phyloP scores from a whole-genome alignment of 75 land plant genomes.

The Picea glauca region DNA sequence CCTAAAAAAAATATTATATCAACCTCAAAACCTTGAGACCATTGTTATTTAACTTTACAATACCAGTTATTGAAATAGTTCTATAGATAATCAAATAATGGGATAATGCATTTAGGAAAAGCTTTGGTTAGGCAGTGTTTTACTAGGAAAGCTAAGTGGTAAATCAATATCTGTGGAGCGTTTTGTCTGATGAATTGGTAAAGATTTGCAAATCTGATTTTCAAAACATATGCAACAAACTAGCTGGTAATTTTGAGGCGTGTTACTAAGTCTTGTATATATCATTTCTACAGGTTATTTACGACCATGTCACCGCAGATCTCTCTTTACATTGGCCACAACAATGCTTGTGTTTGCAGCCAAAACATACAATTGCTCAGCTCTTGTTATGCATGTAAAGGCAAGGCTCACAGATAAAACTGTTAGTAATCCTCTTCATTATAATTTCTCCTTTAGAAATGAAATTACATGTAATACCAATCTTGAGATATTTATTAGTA shows the following conservation, averaged over 20 bases:
- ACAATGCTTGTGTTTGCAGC: constrained; percentile 85
- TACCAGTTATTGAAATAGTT: not conserved
- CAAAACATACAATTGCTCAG: constrained; percentile 62
- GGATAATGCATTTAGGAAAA: constrained; percentile 11
- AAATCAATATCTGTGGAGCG: not conserved
- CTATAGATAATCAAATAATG: not conserved
- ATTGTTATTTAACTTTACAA: not conserved
- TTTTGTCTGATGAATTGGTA: not conserved
- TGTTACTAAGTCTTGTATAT: not conserved
- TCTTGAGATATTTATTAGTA: not conserved
- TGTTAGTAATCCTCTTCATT: constrained; percentile 30
- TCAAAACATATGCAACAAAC: not conserved
- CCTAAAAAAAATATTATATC: not conserved
- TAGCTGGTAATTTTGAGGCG: too few relatives aligned
- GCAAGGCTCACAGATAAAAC: constrained; percentile 34
- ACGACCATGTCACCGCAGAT: constrained; percentile 70
- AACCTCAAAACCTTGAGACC: not conserved
- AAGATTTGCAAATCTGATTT: constrained; percentile 1
- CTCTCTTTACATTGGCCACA: constrained; percentile 76
- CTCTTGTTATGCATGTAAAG: constrained; percentile 53
- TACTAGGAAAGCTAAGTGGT: not conserved
- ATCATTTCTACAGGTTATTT: constrained; percentile 40
- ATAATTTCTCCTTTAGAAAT: not conserved
- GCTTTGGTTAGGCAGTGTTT: not conserved
- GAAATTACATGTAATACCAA: not conserved